A percentile compares a stretch with the other conserved stretches of the same genome.
phyloP scores from a whole-genome alignment of 352 stramenopile species.

The Globisporangium echinulatum region DNA sequence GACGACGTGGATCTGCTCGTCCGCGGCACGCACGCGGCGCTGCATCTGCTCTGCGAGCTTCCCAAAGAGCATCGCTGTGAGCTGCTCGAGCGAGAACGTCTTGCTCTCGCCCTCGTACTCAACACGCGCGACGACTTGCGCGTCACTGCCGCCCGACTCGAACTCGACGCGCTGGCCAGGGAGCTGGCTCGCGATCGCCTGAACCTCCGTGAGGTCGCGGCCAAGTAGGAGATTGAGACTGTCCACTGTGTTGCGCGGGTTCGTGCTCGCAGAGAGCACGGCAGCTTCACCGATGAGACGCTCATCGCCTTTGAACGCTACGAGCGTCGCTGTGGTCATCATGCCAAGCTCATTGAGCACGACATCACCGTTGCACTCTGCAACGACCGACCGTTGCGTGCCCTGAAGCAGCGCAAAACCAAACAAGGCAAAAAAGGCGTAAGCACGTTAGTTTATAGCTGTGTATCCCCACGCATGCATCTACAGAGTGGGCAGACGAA shows the following conservation, averaged over 20 bases:
- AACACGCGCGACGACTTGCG: constrained; percentile 43
- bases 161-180: constrained; percentile 50
- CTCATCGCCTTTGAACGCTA: constrained; percentile 86
- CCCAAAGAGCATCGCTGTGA: constrained; percentile 72
- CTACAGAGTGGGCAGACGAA: neutral
- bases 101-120: constrained; percentile 42
- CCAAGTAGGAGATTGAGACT: constrained; percentile 62
- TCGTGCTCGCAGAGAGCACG: constrained; percentile 80
- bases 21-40: constrained; percentile 31
- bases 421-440: constrained; percentile 5
- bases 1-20: constrained; percentile 43
- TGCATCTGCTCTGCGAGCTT: constrained; percentile 68
- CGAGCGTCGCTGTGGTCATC: constrained; percentile 81
- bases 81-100: constrained; percentile 66
- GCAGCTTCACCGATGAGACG: constrained; percentile 77
- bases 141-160: constrained; percentile 13
- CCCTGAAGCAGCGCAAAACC: constrained; percentile 22
- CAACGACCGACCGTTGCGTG: constrained; percentile 73
- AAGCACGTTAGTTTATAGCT: neutral
- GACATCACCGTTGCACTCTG: constrained; percentile 63
- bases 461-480: neutral
- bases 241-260: constrained; percentile 77
- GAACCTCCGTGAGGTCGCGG: constrained; percentile 39
- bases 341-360: constrained; percentile 86
- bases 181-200: constrained; percentile 29